Base-by-base conservation (phyloP, 108 stramenopile species). In the Aurantiochytrium sp. region DNA sequence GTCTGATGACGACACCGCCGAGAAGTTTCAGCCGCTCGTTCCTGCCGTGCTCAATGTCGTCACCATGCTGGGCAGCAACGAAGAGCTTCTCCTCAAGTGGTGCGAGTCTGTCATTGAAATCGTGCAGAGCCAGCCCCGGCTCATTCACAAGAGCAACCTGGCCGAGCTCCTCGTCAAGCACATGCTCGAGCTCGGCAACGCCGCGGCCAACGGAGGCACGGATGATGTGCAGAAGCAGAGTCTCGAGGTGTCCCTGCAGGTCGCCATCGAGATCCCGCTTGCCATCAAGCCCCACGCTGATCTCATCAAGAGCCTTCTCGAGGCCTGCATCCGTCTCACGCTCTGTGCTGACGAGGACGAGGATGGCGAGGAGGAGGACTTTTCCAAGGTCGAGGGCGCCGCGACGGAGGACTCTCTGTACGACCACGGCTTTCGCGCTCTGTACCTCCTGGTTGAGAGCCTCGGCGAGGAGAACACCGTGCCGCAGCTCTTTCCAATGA, bases 71-170 rank as follows among this genome's bases (percentile, higher is more conserved):
- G 39, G 45, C 73, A 48, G 24, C 39, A 48, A 48, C 39, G 73
- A 81, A 12, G 45, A 81, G 24, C 73, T 81, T n/a, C 32, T 81
- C 19, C 73, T 81, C 42, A 81, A 81, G 45, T 81, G 73, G 73
- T 81, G 73, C 73, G 73, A 81, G 73, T 81, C 73, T 24, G 45
- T 81, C 42, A 81, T 81, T 48, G 73, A 81, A 12, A 27, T 81
- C 10, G 12, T 48, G 12, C 45, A 41, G 24, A 48, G 12, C 42
- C 42, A 41, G 73, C 42, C 73, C 6, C 73, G 39, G 12, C 42
- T 48, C 42, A 24, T 81, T 24, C 42, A 48, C 73, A 81, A 81
- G 73, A 48, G 45, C 27, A 81, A 48, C 73, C 19, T 81, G 73
- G 45, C 39, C 6, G 73, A 81, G 45, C 39, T 8, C 8, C 73